A percentile compares a stretch with the other conserved stretches of the same genome.
Evolutionary conservation across 495 filamentous ascomycete species (phyloP).

Genomic region (Lichina pygmaea): DNA sequence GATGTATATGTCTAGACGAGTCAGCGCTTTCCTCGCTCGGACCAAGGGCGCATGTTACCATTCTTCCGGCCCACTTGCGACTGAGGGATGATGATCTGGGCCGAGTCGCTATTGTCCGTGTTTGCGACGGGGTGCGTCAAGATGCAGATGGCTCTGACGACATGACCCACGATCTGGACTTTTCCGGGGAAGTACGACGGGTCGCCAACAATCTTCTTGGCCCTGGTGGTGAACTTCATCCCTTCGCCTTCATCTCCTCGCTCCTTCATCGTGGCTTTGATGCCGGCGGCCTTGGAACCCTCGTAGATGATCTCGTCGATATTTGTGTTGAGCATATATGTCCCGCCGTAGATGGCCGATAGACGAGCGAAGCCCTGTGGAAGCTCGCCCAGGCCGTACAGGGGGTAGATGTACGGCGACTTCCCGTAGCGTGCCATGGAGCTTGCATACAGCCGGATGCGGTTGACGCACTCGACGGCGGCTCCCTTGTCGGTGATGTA

Average conservation of each 20-base stretch:
- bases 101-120: conserved; percentile 73
- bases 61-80: conserved; percentile 87
- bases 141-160: conserved; percentile 91
- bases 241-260: conserved; percentile 42
- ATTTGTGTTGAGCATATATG: conserved; percentile 93
- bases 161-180: conserved; percentile 59
- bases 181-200: conserved; percentile 90
- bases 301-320: conserved; percentile 74
- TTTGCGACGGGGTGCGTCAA: conserved; percentile 76
- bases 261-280: conserved; percentile 91
- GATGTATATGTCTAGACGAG: conserved; percentile 69
- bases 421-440: conserved; percentile 96
- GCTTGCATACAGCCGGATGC: conserved; percentile 90
- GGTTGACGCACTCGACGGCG: conserved; percentile 69
- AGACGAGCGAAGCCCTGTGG: conserved; percentile 95
- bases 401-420: conserved; percentile 96
- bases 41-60: conserved; percentile 24
- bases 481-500: conserved; percentile 49
- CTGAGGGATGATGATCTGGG: conserved; percentile 93
- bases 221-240: conserved; percentile 89
- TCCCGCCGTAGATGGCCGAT: conserved; percentile 93
- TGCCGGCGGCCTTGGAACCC: conserved; percentile 56
- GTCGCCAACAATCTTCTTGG: conserved; percentile 86
- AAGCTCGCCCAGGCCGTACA: conserved; percentile 90
- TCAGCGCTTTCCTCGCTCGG: conserved; percentile 7